Evolutionary conservation across 2,329 filamentous ascomycete genomes (phyloP).

Genomic region (Trichoderma aggressivum): DNA sequence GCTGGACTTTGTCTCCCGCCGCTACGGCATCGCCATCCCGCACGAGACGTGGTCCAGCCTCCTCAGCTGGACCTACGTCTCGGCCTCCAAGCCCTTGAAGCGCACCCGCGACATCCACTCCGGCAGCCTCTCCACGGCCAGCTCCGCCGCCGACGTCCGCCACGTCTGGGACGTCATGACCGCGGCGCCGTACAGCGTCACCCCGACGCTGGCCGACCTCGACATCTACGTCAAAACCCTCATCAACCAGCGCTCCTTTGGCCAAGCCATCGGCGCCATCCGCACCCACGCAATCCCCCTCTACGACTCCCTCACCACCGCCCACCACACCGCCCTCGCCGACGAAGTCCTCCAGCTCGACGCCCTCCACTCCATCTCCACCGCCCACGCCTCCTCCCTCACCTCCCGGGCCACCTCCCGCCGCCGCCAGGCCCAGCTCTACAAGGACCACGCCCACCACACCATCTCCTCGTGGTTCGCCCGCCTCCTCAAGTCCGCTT

Average conservation of each 20-base stretch:
- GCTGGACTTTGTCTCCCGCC: constrained; percentile 59
- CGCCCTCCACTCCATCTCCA: constrained; percentile 3
- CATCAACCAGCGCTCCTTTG: constrained; percentile 30
- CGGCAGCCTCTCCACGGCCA: constrained; percentile 28
- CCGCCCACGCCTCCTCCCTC: not conserved
- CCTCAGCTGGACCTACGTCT: constrained; percentile 63
- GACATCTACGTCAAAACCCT: constrained; percentile 41
- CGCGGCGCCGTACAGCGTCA: constrained; percentile 51
- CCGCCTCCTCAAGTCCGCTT: constrained; percentile 28
- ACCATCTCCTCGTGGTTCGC: constrained; percentile 30
- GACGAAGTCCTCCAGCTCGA: constrained; percentile 35
- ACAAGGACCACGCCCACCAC: constrained; percentile 34
- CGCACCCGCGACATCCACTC: constrained; percentile 37
- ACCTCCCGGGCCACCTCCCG: constrained; percentile 23
- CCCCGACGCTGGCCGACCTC: constrained; percentile 57
- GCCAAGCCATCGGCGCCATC: constrained; percentile 37
- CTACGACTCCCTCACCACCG: constrained; percentile 27
- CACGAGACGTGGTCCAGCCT: constrained; percentile 61
- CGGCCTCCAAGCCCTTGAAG: constrained; percentile 39
- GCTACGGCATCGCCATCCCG: constrained; percentile 57
- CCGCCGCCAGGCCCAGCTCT: constrained; percentile 30
- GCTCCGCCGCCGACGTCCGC: constrained; percentile 44
- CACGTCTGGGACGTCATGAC: constrained; percentile 60
- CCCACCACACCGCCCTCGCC: constrained; percentile 29
- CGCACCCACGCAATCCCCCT: constrained; percentile 41